Conservation (phyloP, 2,329 filamentous ascomycete genomes). For the Cladosporium sp. region DNA sequence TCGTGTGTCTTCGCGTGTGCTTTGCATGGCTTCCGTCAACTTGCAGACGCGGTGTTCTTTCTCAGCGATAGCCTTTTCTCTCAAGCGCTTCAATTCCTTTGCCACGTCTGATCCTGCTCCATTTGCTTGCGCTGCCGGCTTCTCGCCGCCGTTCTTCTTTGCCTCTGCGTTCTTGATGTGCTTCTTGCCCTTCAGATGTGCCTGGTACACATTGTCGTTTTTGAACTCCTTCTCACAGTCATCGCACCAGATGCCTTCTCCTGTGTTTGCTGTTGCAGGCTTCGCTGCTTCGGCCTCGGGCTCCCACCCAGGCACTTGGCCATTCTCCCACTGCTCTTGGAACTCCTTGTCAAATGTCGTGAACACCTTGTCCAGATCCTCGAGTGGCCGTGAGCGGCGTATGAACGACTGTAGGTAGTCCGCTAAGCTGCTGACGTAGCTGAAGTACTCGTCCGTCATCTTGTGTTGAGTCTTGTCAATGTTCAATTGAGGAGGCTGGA, state of each 20-base stretch:
- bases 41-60: slow-evolving; percentile 80
- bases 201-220: slow-evolving; percentile 90
- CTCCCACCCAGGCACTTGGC: slow-evolving; percentile 73
- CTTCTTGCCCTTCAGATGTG: slow-evolving; percentile 85
- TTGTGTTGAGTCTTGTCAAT: slow-evolving; percentile 73
- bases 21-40: slow-evolving; percentile 76
- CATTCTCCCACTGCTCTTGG: slow-evolving; percentile 72
- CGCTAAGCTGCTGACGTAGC: slow-evolving; percentile 75
- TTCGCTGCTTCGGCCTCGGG: slow-evolving; percentile 39
- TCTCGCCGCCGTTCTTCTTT: slow-evolving; percentile 41
- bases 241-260: slow-evolving; percentile 77
- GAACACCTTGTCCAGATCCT: slow-evolving; percentile 78
- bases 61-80: slow-evolving; percentile 86
- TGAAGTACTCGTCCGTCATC: slow-evolving; percentile 87
- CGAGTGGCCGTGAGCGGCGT: slow-evolving; percentile 75
- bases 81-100: slow-evolving; percentile 50
- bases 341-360: slow-evolving; percentile 77
- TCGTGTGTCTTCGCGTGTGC: slow-evolving; percentile 81
- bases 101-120: slow-evolving; percentile 20
- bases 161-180: slow-evolving; percentile 79
- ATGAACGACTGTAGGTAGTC: slow-evolving; percentile 86
- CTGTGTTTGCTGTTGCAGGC: slow-evolving; percentile 49
- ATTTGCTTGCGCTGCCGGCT: slow-evolving; percentile 27
- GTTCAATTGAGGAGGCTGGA: slow-evolving; percentile 67
- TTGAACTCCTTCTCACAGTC: slow-evolving; percentile 94